These are phyloP conservation scores for Raphanus hybrid DNA, from an alignment of 441 rosid genomes.

Conservation along the genomic window DNA sequence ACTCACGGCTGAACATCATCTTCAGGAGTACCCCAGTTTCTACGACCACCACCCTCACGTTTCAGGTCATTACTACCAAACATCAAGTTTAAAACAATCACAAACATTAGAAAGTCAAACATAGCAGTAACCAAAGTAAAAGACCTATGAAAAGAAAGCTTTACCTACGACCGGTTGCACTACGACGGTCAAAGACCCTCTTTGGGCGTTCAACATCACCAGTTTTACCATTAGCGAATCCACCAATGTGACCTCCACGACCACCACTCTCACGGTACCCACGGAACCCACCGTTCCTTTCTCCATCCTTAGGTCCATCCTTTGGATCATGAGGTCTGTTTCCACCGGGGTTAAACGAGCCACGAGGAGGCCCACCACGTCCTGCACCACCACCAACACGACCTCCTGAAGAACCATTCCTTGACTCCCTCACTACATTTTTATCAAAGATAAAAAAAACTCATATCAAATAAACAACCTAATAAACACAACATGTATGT, in stretches of 20 bases:
- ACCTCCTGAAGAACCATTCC: constrained; percentile 32
- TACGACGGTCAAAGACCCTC: constrained; percentile 37
- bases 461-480: neutral
- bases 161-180: constrained; percentile 42
- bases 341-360: constrained; percentile 23
- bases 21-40: too few species aligned
- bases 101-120: neutral
- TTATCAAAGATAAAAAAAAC: neutral
- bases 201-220: constrained; percentile 39
- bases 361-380: constrained; percentile 26
- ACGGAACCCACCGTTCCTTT: constrained; percentile 27
- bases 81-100: too few species aligned
- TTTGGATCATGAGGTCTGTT: constrained; percentile 15
- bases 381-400: constrained; percentile 34
- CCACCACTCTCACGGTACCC: constrained; percentile 31
- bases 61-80: constrained; percentile 35
- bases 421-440: constrained; percentile 38
- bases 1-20: too few species aligned
- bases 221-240: constrained; percentile 36
- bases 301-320: constrained; percentile 25
- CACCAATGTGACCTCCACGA: constrained; percentile 33
- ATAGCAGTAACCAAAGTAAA: neutral
- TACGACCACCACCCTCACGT: constrained; percentile 46
- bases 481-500: neutral
- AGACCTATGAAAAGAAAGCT: neutral